Evolutionary conservation across 768 basidiomycete species (phyloP).

Genomic region (Hygrophoropsis aurantiaca): DNA sequence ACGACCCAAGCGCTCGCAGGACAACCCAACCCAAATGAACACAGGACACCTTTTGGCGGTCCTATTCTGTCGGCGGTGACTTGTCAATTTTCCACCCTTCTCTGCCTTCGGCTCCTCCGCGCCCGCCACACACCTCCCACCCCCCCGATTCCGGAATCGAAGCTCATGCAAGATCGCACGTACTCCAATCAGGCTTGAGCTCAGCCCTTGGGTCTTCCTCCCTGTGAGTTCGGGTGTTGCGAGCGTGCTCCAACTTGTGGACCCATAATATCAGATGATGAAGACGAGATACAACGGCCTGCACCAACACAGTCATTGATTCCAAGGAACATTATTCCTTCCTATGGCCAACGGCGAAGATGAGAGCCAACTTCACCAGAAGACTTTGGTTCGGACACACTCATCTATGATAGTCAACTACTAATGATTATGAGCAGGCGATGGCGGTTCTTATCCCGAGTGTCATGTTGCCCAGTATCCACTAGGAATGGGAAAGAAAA

Average conservation of each 20-base stretch:
- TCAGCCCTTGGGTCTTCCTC: too few species aligned
- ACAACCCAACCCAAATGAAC: too few species aligned
- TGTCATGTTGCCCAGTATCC: constrained; percentile 98
- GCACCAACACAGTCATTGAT: constrained; percentile 40
- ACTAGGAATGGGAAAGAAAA: constrained; percentile 92
- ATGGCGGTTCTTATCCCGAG: constrained; percentile 90
- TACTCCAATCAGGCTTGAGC: too few species aligned
- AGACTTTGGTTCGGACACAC: constrained; percentile 70
- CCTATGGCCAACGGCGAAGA: constrained; percentile 80
- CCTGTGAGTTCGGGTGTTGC: too few species aligned
- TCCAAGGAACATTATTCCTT: constrained; percentile 61
- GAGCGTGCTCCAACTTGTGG: constrained; percentile 64
- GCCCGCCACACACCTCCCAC: too few species aligned
- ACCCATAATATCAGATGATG: constrained; percentile 56
- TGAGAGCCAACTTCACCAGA: constrained; percentile 85
- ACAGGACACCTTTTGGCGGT: too few species aligned
- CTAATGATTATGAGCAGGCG: constrained; percentile 44
- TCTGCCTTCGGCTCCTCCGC: too few species aligned
- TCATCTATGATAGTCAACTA: constrained; percentile 8
- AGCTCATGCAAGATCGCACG: too few species aligned
- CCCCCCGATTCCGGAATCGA: too few species aligned
- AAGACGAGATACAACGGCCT: constrained; percentile 42
- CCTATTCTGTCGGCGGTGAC: too few species aligned
- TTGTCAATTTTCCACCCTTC: too few species aligned
- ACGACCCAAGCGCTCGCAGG: too few species aligned